Evolutionary conservation across 441 rosid genomes (phyloP), one percentile per base, ranked within the genome.

Genomic region (Populus hybrid): DNA sequence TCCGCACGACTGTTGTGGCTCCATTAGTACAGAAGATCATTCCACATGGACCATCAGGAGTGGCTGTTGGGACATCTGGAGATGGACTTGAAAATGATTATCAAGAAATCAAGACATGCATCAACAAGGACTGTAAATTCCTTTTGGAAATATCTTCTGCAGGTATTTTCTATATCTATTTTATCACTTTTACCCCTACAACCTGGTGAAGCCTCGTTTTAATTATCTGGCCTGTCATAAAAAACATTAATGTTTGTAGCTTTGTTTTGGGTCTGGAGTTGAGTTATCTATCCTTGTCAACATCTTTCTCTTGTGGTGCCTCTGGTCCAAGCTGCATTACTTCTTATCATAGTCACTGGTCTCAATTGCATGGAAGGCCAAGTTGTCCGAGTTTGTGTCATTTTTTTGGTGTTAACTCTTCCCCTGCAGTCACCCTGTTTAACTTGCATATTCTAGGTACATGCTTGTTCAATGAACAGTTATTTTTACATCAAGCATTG

Each of bases 61-160:
- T 69, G 73, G 84, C 82, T 80, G 77, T 85, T 79, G 97, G 86
- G 71, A 78, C 87, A 75, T 83, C 93, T 2, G 88, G 86, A 69
- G 94, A 90, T 88, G 92, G 86, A 69, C 97, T 96, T 82, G 95
- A 87, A 83, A 88, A 84, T 81, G 93, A 96, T 86, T 96, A 94
- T 83, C 75, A 78, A 71, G 91, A 86, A 86, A 90, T 92, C 81
- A 91, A 91, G 82, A 86, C 86, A 73, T 85, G 86, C 77, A 78
- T 94, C 26, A 88, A 82, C 72, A 85, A 86, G 82, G 91, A 93
- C 79, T 96, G 93, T 83, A 92, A 91, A 88, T 90, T 93, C 82
- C 89, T 96, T 79, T 82, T 94, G 81, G 96, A 94, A 75, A 89
- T 96, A 82, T 80, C 97, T 82, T 92, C 93, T 67, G 84, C 91